Evolutionary conservation across 176 grass and related monocot genomes (phyloP), one percentile per base, ranked within the genome.

Genomic region (Elaeis guineensis): DNA sequence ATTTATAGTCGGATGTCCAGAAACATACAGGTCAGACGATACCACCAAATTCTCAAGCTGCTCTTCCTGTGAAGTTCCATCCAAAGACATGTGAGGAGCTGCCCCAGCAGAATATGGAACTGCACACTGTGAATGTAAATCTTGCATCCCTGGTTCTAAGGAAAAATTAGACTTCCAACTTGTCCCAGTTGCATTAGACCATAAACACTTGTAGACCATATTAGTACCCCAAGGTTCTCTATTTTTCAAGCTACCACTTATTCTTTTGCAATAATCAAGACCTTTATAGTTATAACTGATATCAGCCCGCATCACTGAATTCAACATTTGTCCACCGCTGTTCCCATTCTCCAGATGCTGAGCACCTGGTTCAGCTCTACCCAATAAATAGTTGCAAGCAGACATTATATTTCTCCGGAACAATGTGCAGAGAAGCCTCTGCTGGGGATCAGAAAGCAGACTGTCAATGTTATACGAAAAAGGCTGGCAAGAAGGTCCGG

Each of bases 1-100:
- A 44, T 44, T 44, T 12, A 1, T 44, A 14, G 35, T 12, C 0
- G 9, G 44, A 51, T 70, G 18, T 58, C 2, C 30, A 49, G 49
- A 67, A 56, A 64, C 80, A 64, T 85, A 97, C 92, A 53, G 75
- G 62, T 91, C 87, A 60, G 83, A 70, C 60, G 80, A 59, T 54
- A 21, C 20, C 0, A 70, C 24, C 50, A 86, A 87, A 61, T 58
- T 82, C 29, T 73, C 78, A 57, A 64, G 79, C 80, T 85, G 75
- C 55, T 81, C 73, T n/a, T 81, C 86, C 73, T 16, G 63, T 53
- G 67, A 17, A 49, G 57, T 28, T 50, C 85, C 86, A 79, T 82
- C 80, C n/a, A 90, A 74, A 1, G 87, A 81, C 16, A 97, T 53
- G 1, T 97, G 81, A 58, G 72, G 58, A 57, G 80, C 87, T 64